These are phyloP conservation scores for Arctostaphylos glauca DNA, from an alignment of 148 eudicot species.

Conservation along the genomic window DNA sequence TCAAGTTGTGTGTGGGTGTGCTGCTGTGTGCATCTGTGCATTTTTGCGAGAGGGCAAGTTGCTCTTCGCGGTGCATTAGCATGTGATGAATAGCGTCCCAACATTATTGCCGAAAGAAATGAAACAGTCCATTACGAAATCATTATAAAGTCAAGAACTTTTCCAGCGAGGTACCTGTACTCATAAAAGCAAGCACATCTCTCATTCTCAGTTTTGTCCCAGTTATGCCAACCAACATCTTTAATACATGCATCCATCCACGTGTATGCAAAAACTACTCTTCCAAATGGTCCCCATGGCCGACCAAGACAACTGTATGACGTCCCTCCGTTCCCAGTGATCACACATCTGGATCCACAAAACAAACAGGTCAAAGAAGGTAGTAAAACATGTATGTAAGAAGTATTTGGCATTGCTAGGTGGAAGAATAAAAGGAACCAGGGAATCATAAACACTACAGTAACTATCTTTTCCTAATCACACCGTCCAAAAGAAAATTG, in stretches of 20 bases:
- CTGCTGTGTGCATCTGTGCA: too few species aligned
- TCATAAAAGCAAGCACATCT: conserved; percentile 97
- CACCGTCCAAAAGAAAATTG: neutral
- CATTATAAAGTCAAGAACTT: neutral
- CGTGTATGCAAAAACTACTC: conserved; percentile 90
- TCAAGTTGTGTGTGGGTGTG: too few species aligned
- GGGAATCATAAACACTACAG: neutral
- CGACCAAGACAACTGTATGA: conserved; percentile 80
- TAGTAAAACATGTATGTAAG: neutral
- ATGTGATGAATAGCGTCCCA: too few species aligned
- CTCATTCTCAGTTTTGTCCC: conserved; percentile 94
- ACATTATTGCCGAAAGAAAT: too few species aligned
- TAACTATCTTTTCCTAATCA: neutral
- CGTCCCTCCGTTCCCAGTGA: conserved; percentile 79
- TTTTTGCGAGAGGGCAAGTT: too few species aligned
- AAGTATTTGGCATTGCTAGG: neutral
- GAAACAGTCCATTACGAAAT: neutral
- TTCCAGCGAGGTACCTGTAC: conserved; percentile 55
- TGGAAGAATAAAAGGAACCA: neutral
- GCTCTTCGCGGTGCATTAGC: too few species aligned
- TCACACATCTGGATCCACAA: conserved; percentile 63
- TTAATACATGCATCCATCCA: conserved; percentile 82
- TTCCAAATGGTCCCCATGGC: conserved; percentile 98
- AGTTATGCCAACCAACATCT: conserved; percentile 85
- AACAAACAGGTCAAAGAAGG: neutral